A percentile compares a stretch with the other conserved stretches of the same genome.
Evolutionary conservation across 2,329 filamentous ascomycete species (phyloP).

Genomic region (Apiospora saccharicola): DNA sequence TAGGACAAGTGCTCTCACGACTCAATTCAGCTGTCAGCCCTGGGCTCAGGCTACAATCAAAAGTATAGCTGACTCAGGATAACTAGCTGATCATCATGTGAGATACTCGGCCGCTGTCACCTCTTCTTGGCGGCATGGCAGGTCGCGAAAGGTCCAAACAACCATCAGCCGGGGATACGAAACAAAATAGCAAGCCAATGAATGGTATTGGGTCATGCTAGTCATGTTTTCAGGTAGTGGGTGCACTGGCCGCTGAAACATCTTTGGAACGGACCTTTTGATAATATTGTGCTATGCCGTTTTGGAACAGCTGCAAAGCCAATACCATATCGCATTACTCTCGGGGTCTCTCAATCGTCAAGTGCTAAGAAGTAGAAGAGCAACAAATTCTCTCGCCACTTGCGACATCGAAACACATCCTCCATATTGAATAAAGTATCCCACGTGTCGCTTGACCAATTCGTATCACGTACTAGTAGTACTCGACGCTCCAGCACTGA

Average conservation of each 20-base stretch:
- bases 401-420: background rate
- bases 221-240: background rate
- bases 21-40: background rate
- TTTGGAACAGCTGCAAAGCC: background rate
- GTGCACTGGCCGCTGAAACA: background rate
- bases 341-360: background rate
- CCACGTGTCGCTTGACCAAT: background rate
- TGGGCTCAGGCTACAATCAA: background rate
- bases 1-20: background rate
- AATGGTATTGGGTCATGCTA: background rate
- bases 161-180: background rate
- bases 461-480: slow-evolving; percentile 23
- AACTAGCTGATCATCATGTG: background rate
- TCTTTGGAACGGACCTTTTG: background rate
- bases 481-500: slow-evolving; percentile 28
- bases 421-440: background rate
- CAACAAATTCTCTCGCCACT: background rate
- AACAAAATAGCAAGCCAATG: background rate
- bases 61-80: background rate
- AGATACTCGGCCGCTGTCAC: background rate
- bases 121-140: background rate
- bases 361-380: background rate
- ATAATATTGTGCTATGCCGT: background rate
- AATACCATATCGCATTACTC: background rate
- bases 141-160: background rate